Evolutionary conservation across 352 stramenopile genomes (phyloP).

Genomic region (Phytopythium vexans): DNA sequence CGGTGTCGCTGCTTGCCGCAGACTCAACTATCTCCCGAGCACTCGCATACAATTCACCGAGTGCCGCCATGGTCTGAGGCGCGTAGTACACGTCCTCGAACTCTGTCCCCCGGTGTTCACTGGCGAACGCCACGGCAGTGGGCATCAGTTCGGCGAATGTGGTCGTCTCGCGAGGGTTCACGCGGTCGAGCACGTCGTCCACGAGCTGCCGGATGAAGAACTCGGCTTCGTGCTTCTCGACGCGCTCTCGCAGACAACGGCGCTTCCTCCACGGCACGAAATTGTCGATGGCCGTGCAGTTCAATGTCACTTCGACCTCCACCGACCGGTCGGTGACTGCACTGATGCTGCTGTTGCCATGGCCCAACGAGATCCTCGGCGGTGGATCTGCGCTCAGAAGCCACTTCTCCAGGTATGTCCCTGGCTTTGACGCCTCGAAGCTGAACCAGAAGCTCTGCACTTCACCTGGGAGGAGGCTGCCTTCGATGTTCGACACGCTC

Average conservation of each 20-base stretch:
- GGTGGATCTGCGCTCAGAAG: slow-evolving; percentile 54
- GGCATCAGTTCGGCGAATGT: slow-evolving; percentile 24
- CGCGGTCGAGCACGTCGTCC: slow-evolving; percentile 37
- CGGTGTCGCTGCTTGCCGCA: neutral
- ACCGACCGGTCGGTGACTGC: slow-evolving; percentile 3
- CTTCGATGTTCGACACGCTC: slow-evolving; percentile 42
- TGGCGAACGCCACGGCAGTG: slow-evolving; percentile 29
- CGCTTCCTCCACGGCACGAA: slow-evolving; percentile 35
- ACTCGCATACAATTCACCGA: slow-evolving; percentile 15
- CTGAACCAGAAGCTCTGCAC: slow-evolving; percentile 51
- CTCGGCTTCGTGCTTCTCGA: slow-evolving; percentile 20
- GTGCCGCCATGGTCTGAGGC: slow-evolving; percentile 10
- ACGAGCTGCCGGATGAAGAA: slow-evolving; percentile 62
- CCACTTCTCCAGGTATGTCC: slow-evolving; percentile 73
- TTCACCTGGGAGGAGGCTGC: slow-evolving; percentile 53
- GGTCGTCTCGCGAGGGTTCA: slow-evolving; percentile 25
- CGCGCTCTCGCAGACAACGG: slow-evolving; percentile 4
- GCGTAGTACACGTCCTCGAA: slow-evolving; percentile 43
- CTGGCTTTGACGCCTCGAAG: slow-evolving; percentile 42
- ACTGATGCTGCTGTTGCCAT: neutral
- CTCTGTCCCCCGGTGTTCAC: slow-evolving; percentile 10
- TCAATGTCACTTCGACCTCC: slow-evolving; percentile 35
- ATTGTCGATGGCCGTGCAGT: slow-evolving; percentile 61
- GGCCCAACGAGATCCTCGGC: slow-evolving; percentile 13
- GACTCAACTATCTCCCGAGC: neutral